Conservation (phyloP, 1,284 basidiomycete species). For the Schizophyllum commune region DNA sequence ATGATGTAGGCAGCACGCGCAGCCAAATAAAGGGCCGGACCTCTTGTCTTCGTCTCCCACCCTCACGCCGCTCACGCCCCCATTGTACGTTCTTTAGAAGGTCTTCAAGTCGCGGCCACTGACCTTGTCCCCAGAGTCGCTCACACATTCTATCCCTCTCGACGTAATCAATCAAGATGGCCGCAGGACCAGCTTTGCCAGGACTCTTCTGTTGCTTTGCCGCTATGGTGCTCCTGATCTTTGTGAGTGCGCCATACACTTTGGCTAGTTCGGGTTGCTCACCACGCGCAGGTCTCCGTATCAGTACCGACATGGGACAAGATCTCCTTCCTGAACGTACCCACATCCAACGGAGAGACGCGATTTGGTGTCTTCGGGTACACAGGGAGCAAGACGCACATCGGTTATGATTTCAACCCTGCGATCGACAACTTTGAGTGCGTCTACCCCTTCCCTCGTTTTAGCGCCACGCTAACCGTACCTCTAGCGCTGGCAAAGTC, state of each 20-base stretch:
- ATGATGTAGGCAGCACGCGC: neutral
- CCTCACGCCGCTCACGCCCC: neutral
- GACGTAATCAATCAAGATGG: neutral
- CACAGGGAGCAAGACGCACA: constrained; percentile 44
- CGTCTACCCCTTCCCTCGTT: constrained; percentile 3
- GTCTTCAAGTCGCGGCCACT: no score
- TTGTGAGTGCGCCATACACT: constrained; percentile 37
- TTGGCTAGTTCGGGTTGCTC: neutral
- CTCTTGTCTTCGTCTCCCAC: neutral
- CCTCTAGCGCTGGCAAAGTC: constrained; percentile 27
- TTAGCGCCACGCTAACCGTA: neutral
- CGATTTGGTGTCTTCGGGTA: constrained; percentile 74
- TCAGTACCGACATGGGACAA: constrained; percentile 25
- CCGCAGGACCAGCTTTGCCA: constrained; percentile 25
- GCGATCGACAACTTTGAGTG: constrained; percentile 1
- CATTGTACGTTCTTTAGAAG: neutral
- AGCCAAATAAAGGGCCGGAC: neutral
- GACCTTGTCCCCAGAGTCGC: neutral
- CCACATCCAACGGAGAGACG: neutral
- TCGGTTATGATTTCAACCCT: constrained; percentile 50
- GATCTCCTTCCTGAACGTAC: neutral
- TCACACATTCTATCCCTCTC: neutral
- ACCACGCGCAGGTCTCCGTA: constrained; percentile 9
- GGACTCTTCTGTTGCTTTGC: constrained; percentile 44
- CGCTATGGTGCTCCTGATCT: constrained; percentile 56